Conservation (phyloP, 2,329 filamentous ascomycete genomes). For the Fusarium sp. region DNA sequence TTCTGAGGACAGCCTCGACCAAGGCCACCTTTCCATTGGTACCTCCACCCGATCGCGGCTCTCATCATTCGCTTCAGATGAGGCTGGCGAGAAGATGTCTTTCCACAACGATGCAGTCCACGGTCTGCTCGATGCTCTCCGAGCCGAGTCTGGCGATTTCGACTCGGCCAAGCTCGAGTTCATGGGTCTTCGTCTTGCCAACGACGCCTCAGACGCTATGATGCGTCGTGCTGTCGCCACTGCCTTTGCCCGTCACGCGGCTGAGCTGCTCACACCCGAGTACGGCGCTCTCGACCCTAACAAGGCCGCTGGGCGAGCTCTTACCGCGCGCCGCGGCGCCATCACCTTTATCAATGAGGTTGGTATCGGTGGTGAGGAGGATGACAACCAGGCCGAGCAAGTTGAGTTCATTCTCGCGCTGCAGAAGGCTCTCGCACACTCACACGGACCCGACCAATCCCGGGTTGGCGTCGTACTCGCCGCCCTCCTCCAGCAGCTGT, state of each 20-base stretch:
- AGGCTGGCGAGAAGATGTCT: conserved; percentile 66
- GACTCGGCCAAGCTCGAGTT: conserved; percentile 88
- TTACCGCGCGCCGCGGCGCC: conserved; percentile 66
- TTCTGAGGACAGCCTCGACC: conserved; percentile 74
- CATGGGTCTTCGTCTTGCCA: conserved; percentile 90
- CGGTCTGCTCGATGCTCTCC: conserved; percentile 87
- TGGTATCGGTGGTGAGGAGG: conserved; percentile 65
- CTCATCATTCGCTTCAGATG: conserved; percentile 79
- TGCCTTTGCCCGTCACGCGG: conserved; percentile 85
- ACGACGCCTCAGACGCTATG: conserved; percentile 89
- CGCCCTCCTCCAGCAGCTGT: conserved; percentile 85
- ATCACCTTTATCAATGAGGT: conserved; percentile 69
- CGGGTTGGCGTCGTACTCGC: conserved; percentile 75
- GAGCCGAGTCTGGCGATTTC: conserved; percentile 80
- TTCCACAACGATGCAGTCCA: conserved; percentile 91
- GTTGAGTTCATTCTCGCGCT: conserved; percentile 85
- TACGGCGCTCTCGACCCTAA: conserved; percentile 67
- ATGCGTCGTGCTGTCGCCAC: conserved; percentile 88
- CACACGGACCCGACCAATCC: conserved; percentile 66
- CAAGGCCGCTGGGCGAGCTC: conserved; percentile 73
- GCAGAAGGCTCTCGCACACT: conserved; percentile 80
- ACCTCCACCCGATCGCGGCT: conserved; percentile 70
- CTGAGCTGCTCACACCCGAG: conserved; percentile 70
- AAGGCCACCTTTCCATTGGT: conserved; percentile 63
- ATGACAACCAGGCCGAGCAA: conserved; percentile 76